Evolutionary conservation across 768 basidiomycete genomes (phyloP).

Genomic region (Lentinula raphanica): DNA sequence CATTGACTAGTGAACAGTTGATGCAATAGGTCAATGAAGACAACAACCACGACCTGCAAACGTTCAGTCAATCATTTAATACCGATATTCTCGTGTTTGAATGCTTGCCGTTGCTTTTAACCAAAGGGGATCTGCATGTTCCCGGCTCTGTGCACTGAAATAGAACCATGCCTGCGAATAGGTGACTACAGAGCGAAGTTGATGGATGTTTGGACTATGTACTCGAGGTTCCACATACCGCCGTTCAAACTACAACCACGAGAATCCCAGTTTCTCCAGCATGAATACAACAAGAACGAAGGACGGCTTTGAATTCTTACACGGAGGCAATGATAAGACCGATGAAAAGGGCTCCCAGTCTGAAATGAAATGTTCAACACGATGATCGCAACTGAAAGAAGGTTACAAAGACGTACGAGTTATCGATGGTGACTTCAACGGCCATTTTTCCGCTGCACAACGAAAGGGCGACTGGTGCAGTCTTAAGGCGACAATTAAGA

Average conservation of each 20-base stretch:
- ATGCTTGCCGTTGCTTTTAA: background rate
- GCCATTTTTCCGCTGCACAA: background rate
- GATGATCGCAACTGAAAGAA: background rate
- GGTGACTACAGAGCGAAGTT: background rate
- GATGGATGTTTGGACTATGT: no score
- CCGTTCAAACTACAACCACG: background rate
- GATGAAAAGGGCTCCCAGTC: constrained; percentile 4
- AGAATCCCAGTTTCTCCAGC: background rate
- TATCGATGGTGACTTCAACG: background rate
- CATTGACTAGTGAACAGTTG: constrained; percentile 1
- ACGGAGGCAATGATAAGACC: constrained; percentile 4
- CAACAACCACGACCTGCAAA: background rate
- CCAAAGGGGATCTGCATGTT: background rate
- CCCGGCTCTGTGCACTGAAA: constrained; percentile 1
- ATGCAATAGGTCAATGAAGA: background rate
- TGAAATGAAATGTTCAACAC: background rate
- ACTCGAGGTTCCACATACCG: background rate
- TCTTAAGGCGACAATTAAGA: no score
- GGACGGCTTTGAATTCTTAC: background rate
- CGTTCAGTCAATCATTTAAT: background rate
- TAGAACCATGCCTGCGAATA: constrained; percentile 6
- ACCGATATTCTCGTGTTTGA: background rate
- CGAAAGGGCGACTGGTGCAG: no score
- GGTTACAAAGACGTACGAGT: background rate
- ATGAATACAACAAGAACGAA: background rate